Evolutionary conservation across 768 basidiomycete genomes (phyloP), one percentile per base, ranked within the genome.

Genomic region (Clathrus columnatus): DNA sequence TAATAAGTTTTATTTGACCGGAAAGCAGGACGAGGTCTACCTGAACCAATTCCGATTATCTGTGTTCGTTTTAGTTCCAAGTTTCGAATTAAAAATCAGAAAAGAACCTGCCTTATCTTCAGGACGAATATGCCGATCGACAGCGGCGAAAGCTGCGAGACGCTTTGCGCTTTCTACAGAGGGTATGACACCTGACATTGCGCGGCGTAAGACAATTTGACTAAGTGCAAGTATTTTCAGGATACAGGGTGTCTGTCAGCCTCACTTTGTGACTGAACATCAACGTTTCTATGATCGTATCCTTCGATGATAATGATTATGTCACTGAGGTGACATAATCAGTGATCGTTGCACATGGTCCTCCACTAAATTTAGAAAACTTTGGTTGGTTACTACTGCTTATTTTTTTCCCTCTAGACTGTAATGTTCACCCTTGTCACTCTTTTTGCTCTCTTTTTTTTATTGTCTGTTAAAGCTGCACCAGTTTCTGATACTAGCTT

Each of bases 31-130:
- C 23, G 4, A 21, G 4, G 45, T 66, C 32, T 51, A 87, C 88
- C 87, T 59, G 91, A 92, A 29, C 91, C 91, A 62, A 92, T 87
- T 8, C 91, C 91, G 58, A 93, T 87, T 49, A 91, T 74, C 91
- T 92, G 60, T 8, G 27, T n/a, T n/a, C 29, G 16, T 56, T 29
- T 48, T 29, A 29, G 50, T 56, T 7, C 26, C n/a, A 68, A 21
- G 47, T 44, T 27, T 30, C 24, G 17, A 7, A 43, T 7, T 26
- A 45, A 42, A 20, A 24, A 48, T 48, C 29, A 24, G 8, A 29
- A n/a, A 41, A 21, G n/a, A 32, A 6, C 17, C 23, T 45, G 26
- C 93, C 74, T 83, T 85, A 70, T 97, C 86, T 61, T 91, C 78
- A 24, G 85, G 80, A 54, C 77, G 76, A 28, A 99, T 77, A 70